Evolutionary conservation across 2,329 filamentous ascomycete species (phyloP).

Genomic region (Verticillium albo-atrum): DNA sequence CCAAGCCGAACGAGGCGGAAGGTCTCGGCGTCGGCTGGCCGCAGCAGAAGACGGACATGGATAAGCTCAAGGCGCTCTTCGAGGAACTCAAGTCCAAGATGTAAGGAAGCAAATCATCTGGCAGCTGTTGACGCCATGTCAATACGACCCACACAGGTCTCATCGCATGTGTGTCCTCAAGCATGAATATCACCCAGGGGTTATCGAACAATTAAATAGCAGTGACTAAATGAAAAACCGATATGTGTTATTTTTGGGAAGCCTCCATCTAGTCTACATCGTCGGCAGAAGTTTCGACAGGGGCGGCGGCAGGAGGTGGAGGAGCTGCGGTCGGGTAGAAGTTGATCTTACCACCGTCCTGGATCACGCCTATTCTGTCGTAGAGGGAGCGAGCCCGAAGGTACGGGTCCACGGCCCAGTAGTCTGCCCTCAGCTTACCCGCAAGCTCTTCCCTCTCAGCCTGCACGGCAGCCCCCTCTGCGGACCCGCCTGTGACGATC

Average conservation of each 20-base stretch:
- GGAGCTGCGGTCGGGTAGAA: slow-evolving; percentile 53
- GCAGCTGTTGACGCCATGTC: not conserved
- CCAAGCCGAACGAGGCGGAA: slow-evolving; percentile 81
- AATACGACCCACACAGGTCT: too few relatives aligned
- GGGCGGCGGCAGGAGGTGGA: slow-evolving; percentile 8
- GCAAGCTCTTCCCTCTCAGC: slow-evolving; percentile 58
- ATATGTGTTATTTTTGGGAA: not conserved
- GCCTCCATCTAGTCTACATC: slow-evolving; percentile 37
- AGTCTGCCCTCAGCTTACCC: slow-evolving; percentile 62
- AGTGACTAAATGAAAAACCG: too few relatives aligned
- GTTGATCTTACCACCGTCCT: slow-evolving; percentile 60
- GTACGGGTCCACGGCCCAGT: slow-evolving; percentile 89
- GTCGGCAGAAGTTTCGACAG: slow-evolving; percentile 32
- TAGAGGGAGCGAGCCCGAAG: slow-evolving; percentile 79
- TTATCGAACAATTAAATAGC: too few relatives aligned
- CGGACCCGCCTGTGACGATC: slow-evolving; percentile 49
- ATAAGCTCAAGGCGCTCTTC: slow-evolving; percentile 70
- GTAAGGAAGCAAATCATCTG: slow-evolving; percentile 34
- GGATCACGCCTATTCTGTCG: slow-evolving; percentile 73
- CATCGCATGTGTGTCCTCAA: too few relatives aligned
- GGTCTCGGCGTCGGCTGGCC: slow-evolving; percentile 82
- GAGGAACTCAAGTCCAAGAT: slow-evolving; percentile 91
- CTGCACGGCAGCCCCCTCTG: slow-evolving; percentile 42
- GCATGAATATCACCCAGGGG: too few relatives aligned
- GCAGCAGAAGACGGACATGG: slow-evolving; percentile 70